Evolutionary conservation across 176 grass and related monocot genomes (phyloP), one percentile per base, ranked within the genome.

Genomic region (Avena eriantha): DNA sequence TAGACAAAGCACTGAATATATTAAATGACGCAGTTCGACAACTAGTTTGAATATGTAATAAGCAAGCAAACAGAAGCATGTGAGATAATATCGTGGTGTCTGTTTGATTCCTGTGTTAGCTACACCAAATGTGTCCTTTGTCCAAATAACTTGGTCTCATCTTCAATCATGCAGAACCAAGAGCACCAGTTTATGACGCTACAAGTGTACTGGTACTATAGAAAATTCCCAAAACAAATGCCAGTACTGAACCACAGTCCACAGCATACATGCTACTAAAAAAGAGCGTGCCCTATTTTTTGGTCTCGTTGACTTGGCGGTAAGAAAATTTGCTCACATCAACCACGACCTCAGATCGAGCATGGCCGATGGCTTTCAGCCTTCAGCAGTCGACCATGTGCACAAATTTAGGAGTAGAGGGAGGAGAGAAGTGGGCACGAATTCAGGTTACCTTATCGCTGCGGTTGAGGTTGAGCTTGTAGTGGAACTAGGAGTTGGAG

Each of bases 81-180:
- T 86, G 72, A 48, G 86, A 48, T n/a, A 90, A 82, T 84, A 90
- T 53, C 9, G 33, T 63, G 53, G 3, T 86, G 61, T 70, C 16
- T 60, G 61, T 76, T 81, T 81, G 50, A 82, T 67, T 39, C n/a
- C 19, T 71, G 35, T 80, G 68, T 64, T 84, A 51, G 48, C 58
- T 47, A 14, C 6, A 81, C 80, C 10, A 7, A 67, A 81, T 5
- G 43, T 48, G 67, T 53, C 63, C 80, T 23, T 45, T 14, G 13
- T 84, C 0, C 68, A 80, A 47, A 89, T 57, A 18, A 85, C 14
- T 46, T 41, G 72, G 84, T 81, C 7, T 58, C 34, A 66, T 8
- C 76, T 84, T 80, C 76, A 43, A 80, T 75, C 24, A 53, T 13
- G 23, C 47, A 59, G 24, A 16, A 87, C 39, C 39, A 82, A 43